Evolutionary conservation across 2,329 filamentous ascomycete species (phyloP).

Genomic region (Neonectria punicea): DNA sequence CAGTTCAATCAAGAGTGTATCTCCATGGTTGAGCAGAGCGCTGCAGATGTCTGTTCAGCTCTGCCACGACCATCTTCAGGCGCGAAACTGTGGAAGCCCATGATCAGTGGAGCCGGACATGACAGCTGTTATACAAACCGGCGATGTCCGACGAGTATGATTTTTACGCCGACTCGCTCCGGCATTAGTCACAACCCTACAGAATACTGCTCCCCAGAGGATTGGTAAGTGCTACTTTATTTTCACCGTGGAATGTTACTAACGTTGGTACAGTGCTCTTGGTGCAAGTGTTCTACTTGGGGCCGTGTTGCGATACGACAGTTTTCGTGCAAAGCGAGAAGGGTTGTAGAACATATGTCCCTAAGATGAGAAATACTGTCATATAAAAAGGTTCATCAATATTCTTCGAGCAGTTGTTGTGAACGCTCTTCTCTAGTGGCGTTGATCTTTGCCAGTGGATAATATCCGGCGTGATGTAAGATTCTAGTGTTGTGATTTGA

Average conservation of each 20-base stretch:
- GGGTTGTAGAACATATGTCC: too few species aligned
- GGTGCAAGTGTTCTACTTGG: neutral
- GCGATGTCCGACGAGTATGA: slow-evolving; percentile 39
- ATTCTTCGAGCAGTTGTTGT: too few species aligned
- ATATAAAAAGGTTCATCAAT: too few species aligned
- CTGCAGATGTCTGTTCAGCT: neutral
- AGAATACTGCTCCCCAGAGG: slow-evolving; percentile 3
- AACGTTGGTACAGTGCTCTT: neutral
- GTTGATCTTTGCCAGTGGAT: too few species aligned
- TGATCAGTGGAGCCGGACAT: slow-evolving; percentile 42
- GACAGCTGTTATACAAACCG: slow-evolving; percentile 39
- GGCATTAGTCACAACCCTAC: slow-evolving; percentile 41
- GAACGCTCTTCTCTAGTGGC: too few species aligned
- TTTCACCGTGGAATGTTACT: neutral
- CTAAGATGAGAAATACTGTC: too few species aligned
- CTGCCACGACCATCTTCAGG: neutral
- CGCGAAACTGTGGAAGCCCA: slow-evolving; percentile 38
- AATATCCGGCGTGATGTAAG: too few species aligned
- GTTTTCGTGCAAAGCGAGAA: neutral
- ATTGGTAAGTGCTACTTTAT: neutral
- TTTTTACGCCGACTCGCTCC: slow-evolving; percentile 38
- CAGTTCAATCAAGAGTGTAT: slow-evolving; percentile 72
- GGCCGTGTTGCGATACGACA: neutral
- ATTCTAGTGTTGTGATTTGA: too few species aligned
- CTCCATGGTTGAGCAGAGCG: slow-evolving; percentile 61